phyloP scores from a whole-genome alignment of 768 basidiomycete genomes.

The Cystoderma amianthinum region DNA sequence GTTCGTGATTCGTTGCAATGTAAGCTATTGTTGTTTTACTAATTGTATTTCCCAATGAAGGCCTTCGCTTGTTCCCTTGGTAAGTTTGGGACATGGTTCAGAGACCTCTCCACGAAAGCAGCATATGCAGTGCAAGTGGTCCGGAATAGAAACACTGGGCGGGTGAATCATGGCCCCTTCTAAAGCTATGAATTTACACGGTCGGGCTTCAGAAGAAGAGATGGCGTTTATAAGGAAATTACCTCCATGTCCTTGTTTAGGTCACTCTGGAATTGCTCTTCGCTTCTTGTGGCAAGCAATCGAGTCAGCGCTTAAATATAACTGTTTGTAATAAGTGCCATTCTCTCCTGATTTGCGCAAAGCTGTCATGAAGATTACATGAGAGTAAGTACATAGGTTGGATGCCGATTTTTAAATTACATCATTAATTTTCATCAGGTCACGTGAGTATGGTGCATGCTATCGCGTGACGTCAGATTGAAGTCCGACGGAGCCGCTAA shows the following conservation, averaged over 20 bases:
- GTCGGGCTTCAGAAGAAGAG: no score
- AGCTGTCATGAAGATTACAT: no score
- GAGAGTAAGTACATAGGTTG: no score
- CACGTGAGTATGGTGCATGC: not conserved
- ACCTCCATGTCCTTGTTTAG: not conserved
- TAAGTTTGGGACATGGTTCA: not conserved
- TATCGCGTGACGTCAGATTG: constrained; percentile 20
- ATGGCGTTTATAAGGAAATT: not conserved
- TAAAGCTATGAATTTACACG: no score
- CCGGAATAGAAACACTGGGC: constrained; percentile 1
- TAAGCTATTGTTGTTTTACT: constrained; percentile 2
- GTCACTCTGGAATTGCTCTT: not conserved
- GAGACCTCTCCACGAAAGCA: not conserved
- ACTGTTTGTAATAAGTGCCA: no score
- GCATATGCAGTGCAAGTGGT: not conserved
- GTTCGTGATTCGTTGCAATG: constrained; percentile 32
- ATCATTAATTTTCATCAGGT: no score
- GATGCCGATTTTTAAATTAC: no score
- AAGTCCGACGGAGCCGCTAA: constrained; percentile 6
- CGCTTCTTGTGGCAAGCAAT: not conserved
- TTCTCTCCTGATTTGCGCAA: no score
- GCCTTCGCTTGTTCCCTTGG: constrained; percentile 34
- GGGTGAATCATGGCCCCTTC: no score
- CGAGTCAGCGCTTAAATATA: not conserved
- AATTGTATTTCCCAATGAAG: constrained; percentile 11